Conservation (phyloP, 805 yeast species). For the Yamadazyma laniorum region DNA sequence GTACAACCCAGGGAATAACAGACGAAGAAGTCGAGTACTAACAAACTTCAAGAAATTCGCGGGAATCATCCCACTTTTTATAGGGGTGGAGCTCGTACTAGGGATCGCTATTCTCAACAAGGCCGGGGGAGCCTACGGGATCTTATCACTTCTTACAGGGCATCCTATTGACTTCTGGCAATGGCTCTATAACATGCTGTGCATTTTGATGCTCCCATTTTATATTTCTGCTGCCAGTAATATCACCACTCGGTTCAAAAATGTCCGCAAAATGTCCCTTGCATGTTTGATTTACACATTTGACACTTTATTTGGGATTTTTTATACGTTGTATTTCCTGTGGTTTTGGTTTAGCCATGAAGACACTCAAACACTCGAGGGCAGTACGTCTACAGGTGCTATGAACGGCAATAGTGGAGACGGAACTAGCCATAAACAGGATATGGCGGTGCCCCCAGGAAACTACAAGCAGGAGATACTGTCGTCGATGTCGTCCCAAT, state of each 20-base stretch:
- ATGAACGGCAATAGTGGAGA: no score
- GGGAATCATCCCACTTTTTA: constrained; percentile 71
- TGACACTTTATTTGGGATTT: constrained; percentile 65
- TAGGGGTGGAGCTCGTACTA: constrained; percentile 82
- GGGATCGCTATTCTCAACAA: constrained; percentile 80
- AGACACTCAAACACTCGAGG: constrained; percentile 23
- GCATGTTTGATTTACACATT: constrained; percentile 59
- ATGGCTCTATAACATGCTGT: constrained; percentile 72
- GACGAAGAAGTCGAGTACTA: constrained; percentile 3
- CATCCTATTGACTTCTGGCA: constrained; percentile 82
- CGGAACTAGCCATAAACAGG: constrained; percentile 10
- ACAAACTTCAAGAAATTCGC: constrained; percentile 51
- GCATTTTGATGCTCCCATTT: constrained; percentile 61
- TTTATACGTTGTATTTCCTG: constrained; percentile 73
- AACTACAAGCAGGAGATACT: constrained; percentile 1
- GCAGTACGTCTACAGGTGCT: not conserved
- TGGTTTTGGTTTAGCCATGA: constrained; percentile 68
- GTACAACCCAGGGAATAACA: not conserved
- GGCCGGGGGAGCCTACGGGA: constrained; percentile 85
- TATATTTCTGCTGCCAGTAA: constrained; percentile 57
- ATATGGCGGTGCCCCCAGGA: constrained; percentile 6
- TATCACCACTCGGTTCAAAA: constrained; percentile 43
- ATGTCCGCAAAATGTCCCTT: constrained; percentile 59
- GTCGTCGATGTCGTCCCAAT: constrained; percentile 36
- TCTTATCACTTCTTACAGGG: constrained; percentile 82